Evolutionary conservation across 2,329 filamentous ascomycete genomes (phyloP).

Genomic region (Fusarium brevicatenulatum): DNA sequence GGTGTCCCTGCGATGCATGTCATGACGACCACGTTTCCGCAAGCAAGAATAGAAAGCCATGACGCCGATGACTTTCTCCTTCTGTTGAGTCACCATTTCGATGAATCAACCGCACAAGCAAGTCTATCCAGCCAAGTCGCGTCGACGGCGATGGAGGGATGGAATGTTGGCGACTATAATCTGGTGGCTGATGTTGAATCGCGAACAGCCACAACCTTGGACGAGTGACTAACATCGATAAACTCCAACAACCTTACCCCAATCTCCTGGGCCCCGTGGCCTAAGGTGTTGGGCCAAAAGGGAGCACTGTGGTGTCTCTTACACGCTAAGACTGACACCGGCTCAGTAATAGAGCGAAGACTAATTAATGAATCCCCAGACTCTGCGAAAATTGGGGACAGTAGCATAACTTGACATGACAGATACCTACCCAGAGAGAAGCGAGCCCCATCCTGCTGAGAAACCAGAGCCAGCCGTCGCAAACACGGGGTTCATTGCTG

Average conservation of each 20-base stretch:
- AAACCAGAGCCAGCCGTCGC: conserved; percentile 40
- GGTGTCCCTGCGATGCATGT: conserved; percentile 34
- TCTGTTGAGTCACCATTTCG: conserved; percentile 23
- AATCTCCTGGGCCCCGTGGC: conserved; percentile 40
- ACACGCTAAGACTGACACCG: conserved; percentile 30
- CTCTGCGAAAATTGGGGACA: conserved; percentile 25
- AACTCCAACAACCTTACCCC: conserved; percentile 34
- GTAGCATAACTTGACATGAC: conserved; percentile 25
- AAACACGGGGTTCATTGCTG: conserved; percentile 35
- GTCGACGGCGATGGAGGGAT: conserved; percentile 11
- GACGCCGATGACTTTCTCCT: conserved; percentile 25
- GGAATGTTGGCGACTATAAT: conserved; percentile 33
- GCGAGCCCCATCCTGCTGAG: conserved; percentile 12
- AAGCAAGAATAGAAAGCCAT: conserved; percentile 21
- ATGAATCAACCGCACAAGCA: conserved; percentile 16
- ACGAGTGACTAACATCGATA: conserved; percentile 17
- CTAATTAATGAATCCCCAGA: conserved; percentile 39
- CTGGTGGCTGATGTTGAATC: conserved; percentile 32
- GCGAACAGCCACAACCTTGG: conserved; percentile 8
- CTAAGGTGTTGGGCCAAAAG: conserved; percentile 33
- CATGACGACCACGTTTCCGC: conserved; percentile 40
- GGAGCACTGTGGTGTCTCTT: conserved; percentile 6
- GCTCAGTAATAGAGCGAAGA: conserved; percentile 16
- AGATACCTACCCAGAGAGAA: not conserved
- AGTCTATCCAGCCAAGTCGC: not conserved